Evolutionary conservation across 352 stramenopile species (phyloP).

Genomic region (Pythium aquatile): DNA sequence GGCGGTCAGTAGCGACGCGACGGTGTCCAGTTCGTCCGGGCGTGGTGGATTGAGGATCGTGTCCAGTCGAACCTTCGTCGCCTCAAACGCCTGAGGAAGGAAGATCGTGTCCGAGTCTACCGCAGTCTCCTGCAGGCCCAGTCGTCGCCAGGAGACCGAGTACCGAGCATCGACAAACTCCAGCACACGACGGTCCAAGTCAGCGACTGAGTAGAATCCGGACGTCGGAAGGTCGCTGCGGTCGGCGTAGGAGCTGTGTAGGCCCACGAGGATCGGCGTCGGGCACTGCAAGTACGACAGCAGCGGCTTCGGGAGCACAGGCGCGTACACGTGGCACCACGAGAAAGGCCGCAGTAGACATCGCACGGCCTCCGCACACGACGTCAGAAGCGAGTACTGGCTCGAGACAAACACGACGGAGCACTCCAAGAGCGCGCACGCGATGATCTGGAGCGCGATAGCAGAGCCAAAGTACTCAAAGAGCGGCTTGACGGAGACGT

Average conservation of each 20-base stretch:
- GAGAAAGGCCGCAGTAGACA: slow-evolving; percentile 84
- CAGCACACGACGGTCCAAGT: slow-evolving; percentile 67
- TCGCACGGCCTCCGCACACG: slow-evolving; percentile 81
- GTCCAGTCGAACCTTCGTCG: slow-evolving; percentile 58
- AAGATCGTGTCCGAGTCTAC: slow-evolving; percentile 40
- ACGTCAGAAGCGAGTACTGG: slow-evolving; percentile 80
- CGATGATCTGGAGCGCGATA: slow-evolving; percentile 71
- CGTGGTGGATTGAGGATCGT: slow-evolving; percentile 41
- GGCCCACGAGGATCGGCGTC: slow-evolving; percentile 86
- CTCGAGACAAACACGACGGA: slow-evolving; percentile 84
- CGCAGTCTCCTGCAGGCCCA: slow-evolving; percentile 39
- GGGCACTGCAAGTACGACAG: slow-evolving; percentile 89
- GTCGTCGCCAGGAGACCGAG: slow-evolving; percentile 47
- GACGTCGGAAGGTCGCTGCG: slow-evolving; percentile 58
- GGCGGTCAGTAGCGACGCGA: not conserved
- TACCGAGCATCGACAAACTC: slow-evolving; percentile 64
- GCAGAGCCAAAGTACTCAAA: slow-evolving; percentile 71
- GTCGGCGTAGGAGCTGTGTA: slow-evolving; percentile 70
- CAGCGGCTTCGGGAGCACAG: slow-evolving; percentile 79
- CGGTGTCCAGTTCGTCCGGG: slow-evolving; percentile 11
- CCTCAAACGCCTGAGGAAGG: slow-evolving; percentile 39
- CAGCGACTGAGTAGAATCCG: slow-evolving; percentile 71
- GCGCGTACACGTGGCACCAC: slow-evolving; percentile 90
- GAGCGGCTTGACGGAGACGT: slow-evolving; percentile 64
- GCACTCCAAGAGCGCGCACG: slow-evolving; percentile 83